Base-by-base conservation (phyloP, 176 grass and related monocot genomes). In the barley (Hordeum vulgare) region DNA sequence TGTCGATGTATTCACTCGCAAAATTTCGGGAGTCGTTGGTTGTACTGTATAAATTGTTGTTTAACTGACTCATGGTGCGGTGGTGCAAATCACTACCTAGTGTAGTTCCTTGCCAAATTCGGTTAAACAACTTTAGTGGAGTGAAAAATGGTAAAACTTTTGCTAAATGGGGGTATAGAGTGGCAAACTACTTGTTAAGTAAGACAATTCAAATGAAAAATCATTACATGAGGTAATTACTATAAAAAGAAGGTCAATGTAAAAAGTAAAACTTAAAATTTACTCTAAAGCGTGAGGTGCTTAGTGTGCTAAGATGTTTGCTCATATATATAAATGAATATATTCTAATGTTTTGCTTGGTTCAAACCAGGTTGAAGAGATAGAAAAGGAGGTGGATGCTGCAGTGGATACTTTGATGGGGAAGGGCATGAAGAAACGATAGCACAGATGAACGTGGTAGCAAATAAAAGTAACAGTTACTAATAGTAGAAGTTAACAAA, bases 371-470 rank as follows among this genome's bases (percentile, higher is more conserved):
- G 81, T 91, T 28, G 89, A 91, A 20, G 89, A 84, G 81, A 77
- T 91, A 85, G 77, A 76, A 66, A 79, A 87, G 35, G 71, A 81
- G 68, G 71, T 84, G 26, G 89, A 91, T 65, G 61, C 85, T 71
- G 51, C 84, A 58, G 81, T 85, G 23, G 63, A 87, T 40, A 77
- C 89, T 56, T 77, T 91, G 66, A 85, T 91, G 24, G 63, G 81
- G 25, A 86, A 87, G 70, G 15, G 47, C 25, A 17, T 7, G 34
- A 69, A 56, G 53, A 56, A 56, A 20, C 17, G 53, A 21, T 21
- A 18, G 5, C 15, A 7, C 7, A 56, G 20, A 56, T 1, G 53
- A 56, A 56, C 0, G 7, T 18, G 53, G 2, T 56, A 56, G 2
- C 0, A 20, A 56, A 56, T 2, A 56, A 56, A 56, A 56, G 53